phyloP scores from a whole-genome alignment of 2,329 filamentous ascomycete species.

The Colletotrichum aenigma region DNA sequence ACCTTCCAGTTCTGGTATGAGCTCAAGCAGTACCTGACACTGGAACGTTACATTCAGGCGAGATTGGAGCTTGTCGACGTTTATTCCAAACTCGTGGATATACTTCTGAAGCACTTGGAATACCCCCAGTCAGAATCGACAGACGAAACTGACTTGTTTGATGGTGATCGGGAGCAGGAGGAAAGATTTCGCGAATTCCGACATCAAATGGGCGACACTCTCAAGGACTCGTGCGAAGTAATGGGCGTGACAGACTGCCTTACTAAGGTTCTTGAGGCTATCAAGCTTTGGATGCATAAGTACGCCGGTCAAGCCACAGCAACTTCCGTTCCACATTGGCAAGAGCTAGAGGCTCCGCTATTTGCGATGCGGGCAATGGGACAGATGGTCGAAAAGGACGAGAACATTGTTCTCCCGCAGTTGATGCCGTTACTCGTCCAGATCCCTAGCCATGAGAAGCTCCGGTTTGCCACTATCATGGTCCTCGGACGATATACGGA shows the following conservation, averaged over 20 bases:
- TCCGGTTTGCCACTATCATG: constrained; percentile 99
- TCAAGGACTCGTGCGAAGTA: constrained; percentile 96
- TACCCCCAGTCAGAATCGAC: constrained; percentile 79
- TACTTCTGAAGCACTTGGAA: constrained; percentile 88
- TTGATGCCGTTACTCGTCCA: constrained; percentile 93
- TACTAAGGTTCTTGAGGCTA: constrained; percentile 83
- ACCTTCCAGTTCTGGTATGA: constrained; percentile 99
- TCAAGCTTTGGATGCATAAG: constrained; percentile 86
- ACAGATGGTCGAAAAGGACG: constrained; percentile 90
- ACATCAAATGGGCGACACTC: constrained; percentile 95
- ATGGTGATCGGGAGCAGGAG: constrained; percentile 93
- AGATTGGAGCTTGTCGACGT: constrained; percentile 78
- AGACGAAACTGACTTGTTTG: constrained; percentile 84
- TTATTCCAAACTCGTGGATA: constrained; percentile 88
- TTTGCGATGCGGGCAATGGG: constrained; percentile 97
- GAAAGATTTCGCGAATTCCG: constrained; percentile 97
- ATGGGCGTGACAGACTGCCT: constrained; percentile 93
- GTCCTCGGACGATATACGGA: constrained; percentile 95
- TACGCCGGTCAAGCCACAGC: constrained; percentile 78
- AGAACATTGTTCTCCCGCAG: constrained; percentile 84
- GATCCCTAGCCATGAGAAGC: constrained; percentile 94
- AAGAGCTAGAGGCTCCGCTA: constrained; percentile 91
- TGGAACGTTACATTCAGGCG: constrained; percentile 88
- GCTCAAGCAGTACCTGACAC: constrained; percentile 91
- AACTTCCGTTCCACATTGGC: constrained; percentile 88